Evolutionary conservation across 2,329 filamentous ascomycete genomes (phyloP).

Genomic region (Fusarium sulawesiense): DNA sequence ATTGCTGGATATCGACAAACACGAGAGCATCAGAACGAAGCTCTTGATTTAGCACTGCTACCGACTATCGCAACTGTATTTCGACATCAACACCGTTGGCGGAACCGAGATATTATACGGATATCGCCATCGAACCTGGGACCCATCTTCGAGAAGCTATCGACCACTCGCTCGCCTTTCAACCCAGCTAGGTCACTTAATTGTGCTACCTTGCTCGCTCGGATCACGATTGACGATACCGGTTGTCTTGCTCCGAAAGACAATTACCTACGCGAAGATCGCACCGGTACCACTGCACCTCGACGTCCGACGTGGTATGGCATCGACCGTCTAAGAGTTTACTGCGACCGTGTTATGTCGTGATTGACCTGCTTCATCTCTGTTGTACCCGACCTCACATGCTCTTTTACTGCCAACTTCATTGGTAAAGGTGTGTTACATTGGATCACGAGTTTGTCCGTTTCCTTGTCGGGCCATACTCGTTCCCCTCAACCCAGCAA

Average conservation of each 20-base stretch:
- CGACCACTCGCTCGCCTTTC: slow-evolving; percentile 7
- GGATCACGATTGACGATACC: slow-evolving; percentile 32
- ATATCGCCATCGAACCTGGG: slow-evolving; percentile 10
- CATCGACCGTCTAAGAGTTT: slow-evolving; percentile 37
- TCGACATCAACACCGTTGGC: slow-evolving; percentile 12
- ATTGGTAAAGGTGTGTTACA: slow-evolving; percentile 43
- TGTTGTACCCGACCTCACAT: slow-evolving; percentile 38
- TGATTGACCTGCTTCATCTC: slow-evolving; percentile 40
- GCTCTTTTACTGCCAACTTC: slow-evolving; percentile 15
- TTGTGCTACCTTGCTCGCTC: slow-evolving; percentile 40
- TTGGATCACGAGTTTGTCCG: slow-evolving; percentile 1
- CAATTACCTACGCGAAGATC: slow-evolving; percentile 15
- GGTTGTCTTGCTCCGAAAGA: slow-evolving; percentile 29
- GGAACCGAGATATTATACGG: slow-evolving; percentile 8
- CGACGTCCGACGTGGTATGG: slow-evolving; percentile 42
- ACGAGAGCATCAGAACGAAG: slow-evolving; percentile 14
- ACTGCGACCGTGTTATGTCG: slow-evolving; percentile 38
- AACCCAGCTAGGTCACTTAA: slow-evolving; percentile 19
- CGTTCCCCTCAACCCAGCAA: neutral
- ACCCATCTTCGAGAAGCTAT: slow-evolving; percentile 3
- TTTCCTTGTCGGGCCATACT: neutral
- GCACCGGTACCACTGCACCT: slow-evolving; percentile 29
- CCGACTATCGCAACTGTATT: neutral
- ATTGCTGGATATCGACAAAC: slow-evolving; percentile 24
- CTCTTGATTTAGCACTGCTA: slow-evolving; percentile 23